Evolutionary conservation across 2,329 filamentous ascomycete genomes (phyloP).

Genomic region (Pezicula carpinea): DNA sequence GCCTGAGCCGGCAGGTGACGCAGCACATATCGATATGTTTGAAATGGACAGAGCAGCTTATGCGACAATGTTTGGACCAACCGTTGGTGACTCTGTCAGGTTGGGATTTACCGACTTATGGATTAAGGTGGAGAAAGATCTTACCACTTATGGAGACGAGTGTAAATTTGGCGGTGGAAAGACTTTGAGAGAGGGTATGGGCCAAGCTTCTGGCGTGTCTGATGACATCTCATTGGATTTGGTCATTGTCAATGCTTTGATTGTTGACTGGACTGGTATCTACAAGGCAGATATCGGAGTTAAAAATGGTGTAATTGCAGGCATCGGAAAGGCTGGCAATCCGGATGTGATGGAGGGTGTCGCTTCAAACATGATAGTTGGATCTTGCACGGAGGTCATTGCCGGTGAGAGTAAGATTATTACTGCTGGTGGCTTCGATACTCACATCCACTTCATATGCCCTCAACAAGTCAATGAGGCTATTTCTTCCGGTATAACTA

Average conservation of each 20-base stretch:
- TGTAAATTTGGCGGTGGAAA: constrained; percentile 95
- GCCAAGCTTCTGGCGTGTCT: constrained; percentile 74
- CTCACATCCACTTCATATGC: constrained; percentile 92
- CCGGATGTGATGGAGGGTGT: constrained; percentile 97
- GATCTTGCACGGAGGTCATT: constrained; percentile 86
- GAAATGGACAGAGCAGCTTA: constrained; percentile 77
- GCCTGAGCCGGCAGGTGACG: constrained; percentile 54
- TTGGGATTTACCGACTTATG: constrained; percentile 83
- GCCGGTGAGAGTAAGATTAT: constrained; percentile 87
- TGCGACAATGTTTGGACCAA: constrained; percentile 86
- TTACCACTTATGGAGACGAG: constrained; percentile 84
- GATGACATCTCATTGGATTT: constrained; percentile 74
- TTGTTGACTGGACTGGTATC: constrained; percentile 88
- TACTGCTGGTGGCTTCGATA: constrained; percentile 84
- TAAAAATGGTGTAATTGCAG: constrained; percentile 79
- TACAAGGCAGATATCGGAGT: constrained; percentile 97
- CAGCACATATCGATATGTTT: constrained; percentile 53
- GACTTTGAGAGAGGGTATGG: constrained; percentile 92
- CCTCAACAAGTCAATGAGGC: constrained; percentile 86
- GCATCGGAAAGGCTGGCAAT: constrained; percentile 91
- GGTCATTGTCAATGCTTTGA: constrained; percentile 82
- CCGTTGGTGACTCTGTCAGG: constrained; percentile 78
- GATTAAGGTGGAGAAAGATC: constrained; percentile 84
- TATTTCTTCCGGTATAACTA: constrained; percentile 81
- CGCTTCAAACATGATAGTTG: constrained; percentile 71